Evolutionary conservation across 2,329 filamentous ascomycete species (phyloP).

Genomic region (Fusarium floridanum): DNA sequence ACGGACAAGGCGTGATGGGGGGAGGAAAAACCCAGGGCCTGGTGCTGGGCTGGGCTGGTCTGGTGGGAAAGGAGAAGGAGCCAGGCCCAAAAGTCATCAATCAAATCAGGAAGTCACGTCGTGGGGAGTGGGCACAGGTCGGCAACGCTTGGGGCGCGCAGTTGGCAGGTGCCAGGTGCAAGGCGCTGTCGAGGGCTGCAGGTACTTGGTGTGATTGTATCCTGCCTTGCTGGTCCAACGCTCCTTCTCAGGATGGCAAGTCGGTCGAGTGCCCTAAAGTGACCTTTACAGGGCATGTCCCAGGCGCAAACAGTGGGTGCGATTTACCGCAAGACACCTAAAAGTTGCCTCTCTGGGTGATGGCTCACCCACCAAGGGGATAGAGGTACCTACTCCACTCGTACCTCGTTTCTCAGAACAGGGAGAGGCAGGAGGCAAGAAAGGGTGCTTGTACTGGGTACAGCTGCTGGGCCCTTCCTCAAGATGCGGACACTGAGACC

Average conservation of each 20-base stretch:
- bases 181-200: constrained; percentile 21
- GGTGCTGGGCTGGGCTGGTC: constrained; percentile 20
- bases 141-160: constrained; percentile 34
- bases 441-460: constrained; percentile 21
- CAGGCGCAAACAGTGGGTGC: constrained; percentile 4
- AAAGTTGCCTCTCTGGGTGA: background rate
- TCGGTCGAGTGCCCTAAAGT: constrained; percentile 16
- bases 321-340: constrained; percentile 6
- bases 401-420: constrained; percentile 26
- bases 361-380: constrained; percentile 31
- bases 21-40: constrained; percentile 45
- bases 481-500: constrained; percentile 13
- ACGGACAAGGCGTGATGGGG: constrained; percentile 43
- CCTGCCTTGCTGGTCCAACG: background rate
- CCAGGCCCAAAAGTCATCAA: constrained; percentile 38
- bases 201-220: constrained; percentile 29
- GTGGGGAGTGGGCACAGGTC: constrained; percentile 43
- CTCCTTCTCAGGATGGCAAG: constrained; percentile 11
- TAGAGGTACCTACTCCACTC: constrained; percentile 22
- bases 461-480: background rate
- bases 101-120: constrained; percentile 47
- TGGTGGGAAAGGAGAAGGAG: constrained; percentile 44
- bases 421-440: constrained; percentile 12
- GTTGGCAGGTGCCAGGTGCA: constrained; percentile 41
- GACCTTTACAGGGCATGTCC: constrained; percentile 7